Evolutionary conservation across 2,329 filamentous ascomycete genomes (phyloP), one percentile per base, ranked within the genome.

Genomic region (Rhexocercosporidium sp.): DNA sequence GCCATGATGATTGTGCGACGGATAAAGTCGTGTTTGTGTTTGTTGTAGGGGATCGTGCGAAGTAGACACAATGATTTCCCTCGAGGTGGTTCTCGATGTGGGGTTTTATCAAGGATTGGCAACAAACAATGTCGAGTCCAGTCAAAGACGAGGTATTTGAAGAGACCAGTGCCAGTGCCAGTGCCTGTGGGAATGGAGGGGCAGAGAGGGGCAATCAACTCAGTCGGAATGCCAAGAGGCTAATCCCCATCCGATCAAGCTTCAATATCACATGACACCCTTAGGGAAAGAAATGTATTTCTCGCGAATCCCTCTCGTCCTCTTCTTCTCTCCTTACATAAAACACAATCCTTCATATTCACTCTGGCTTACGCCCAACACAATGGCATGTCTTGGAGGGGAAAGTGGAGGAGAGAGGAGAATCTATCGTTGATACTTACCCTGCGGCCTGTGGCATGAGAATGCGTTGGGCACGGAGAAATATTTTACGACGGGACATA

Each of bases 331-430:
- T 79, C 76, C 76, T 78, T 73, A 79, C 80, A 81, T 80, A 82
- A 82, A 81, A 81, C 76, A 77, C 71, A 79, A 82, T 82, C 82
- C 82, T 84, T 81, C 86, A 84, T 88, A 90, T 90, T 89, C 87
- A 89, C 87, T 90, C 87, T 87, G 84, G 82, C 82, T 86, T 85
- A 82, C 78, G 82, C 81, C 77, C 75, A 72, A 78, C 85, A 78
- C 85, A 81, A 83, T 87, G 85, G 82, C 83, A 84, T 81, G 81
- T 80, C 81, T 81, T 84, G 85, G 88, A 90, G 87, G 88, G 88
- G 88, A 90, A 90, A 89, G 78, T 85, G 86, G 83, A 86, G 86
- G 87, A 86, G 74, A 90, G 87, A 88, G 71, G 73, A 81, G 84
- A 77, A 79, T 71, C 71, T 65, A 73, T 72, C 79, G 82, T 84